A percentile compares a stretch with the other conserved stretches of the same genome.
These are phyloP conservation scores for Senna tora DNA, from an alignment of 306 rosid species.

Conservation along the genomic window DNA sequence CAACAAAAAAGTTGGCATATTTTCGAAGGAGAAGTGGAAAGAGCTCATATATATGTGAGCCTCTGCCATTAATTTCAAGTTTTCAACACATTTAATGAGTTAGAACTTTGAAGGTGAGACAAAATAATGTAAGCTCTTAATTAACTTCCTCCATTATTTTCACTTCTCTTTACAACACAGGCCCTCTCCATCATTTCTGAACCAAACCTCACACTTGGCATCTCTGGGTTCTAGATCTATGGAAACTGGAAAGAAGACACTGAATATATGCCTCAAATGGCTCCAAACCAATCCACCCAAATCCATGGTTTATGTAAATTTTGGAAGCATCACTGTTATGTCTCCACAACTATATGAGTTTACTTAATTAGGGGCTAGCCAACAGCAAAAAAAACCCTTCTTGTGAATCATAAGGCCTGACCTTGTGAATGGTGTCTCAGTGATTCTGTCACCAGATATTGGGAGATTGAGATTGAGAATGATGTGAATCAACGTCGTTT, in stretches of 20 bases:
- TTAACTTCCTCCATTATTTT: not conserved
- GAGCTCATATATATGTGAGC: not conserved
- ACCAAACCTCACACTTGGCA: not conserved
- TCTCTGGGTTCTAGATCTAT: constrained; percentile 4
- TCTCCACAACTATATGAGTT: not conserved
- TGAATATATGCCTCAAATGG: constrained; percentile 30
- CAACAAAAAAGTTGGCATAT: no score
- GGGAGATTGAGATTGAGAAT: not conserved
- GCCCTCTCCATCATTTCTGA: not conserved
- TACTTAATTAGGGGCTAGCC: constrained; percentile 4
- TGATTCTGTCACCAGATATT: not conserved
- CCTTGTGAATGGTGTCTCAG: not conserved
- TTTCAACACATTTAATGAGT: not conserved
- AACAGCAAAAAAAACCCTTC: not conserved
- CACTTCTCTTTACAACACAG: not conserved
- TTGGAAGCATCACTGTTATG: not conserved
- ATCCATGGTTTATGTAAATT: constrained; percentile 24
- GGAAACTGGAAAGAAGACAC: constrained; percentile 38
- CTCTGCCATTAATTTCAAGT: not conserved
- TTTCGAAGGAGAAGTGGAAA: not conserved
- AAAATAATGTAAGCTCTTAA: not conserved
- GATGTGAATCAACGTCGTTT: no score
- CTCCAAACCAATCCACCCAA: constrained; percentile 20
- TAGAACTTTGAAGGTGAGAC: not conserved
- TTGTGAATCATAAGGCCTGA: constrained; percentile 4